Evolutionary conservation across 441 rosid species (phyloP), one percentile per base, ranked within the genome.

Genomic region (Adansonia rubrostipa): DNA sequence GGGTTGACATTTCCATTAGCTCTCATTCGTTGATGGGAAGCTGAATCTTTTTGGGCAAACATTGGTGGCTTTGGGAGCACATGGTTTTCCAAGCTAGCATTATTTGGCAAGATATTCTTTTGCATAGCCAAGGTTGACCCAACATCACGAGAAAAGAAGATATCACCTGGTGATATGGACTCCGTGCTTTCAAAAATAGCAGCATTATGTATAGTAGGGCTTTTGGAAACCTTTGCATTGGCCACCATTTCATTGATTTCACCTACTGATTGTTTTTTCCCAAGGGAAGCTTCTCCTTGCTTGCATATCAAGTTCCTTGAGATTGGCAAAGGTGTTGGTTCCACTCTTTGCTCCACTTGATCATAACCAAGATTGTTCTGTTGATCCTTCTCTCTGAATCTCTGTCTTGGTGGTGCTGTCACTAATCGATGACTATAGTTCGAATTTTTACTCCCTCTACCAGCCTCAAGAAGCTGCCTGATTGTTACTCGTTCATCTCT

Each of bases 171-270:
- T 50, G 88, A 81, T 50, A 86, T 84, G 36, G 93, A 86, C 4
- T 88, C 93, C 0, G 84, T 85, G 82, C 88, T 89, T 64, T 88
- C 90, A 36, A 85, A 79, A 62, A 65, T 75, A 8, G 76, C 57
- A 14, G 78, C 76, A 19, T 61, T 28, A 14, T 28, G 22, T 17
- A 33, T 28, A 20, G 19, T 1, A 6, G 86, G 86, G 61, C 62
- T 80, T 79, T 75, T 76, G 4, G 80, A 68, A 19, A 87, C 71
- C 84, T 87, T 92, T 50, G 78, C 85, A 69, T 77, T 83, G 47
- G 90, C 90, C 9, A 90, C 84, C 77, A 82, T 84, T 86, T 90
- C 93, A 79, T 90, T 90, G 71, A 88, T 80, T 83, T 89, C 89
- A 47, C 88, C 91, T 24, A 80, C 87, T 11, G 86, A 80, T 14